Evolutionary conservation across 2,329 filamentous ascomycete species (phyloP).

Genomic region (Ilyonectria mors-panacis): DNA sequence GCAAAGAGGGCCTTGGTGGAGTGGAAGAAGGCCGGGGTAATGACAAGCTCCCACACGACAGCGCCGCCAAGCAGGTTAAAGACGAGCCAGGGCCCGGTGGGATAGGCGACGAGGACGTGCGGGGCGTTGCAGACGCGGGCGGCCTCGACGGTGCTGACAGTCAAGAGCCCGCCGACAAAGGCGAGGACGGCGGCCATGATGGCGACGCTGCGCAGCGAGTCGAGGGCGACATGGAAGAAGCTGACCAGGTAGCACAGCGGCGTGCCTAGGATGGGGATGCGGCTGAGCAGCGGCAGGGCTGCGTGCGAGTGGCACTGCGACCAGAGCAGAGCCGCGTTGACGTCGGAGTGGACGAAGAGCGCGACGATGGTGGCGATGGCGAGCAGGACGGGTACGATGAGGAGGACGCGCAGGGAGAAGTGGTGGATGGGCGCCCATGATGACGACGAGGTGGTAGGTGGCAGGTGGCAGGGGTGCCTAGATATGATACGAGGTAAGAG

Average conservation of each 20-base stretch:
- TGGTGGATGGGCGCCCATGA: slow-evolving; percentile 61
- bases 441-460: neutral
- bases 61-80: slow-evolving; percentile 66
- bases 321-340: slow-evolving; percentile 67
- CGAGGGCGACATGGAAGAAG: slow-evolving; percentile 63
- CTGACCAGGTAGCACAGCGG: slow-evolving; percentile 65
- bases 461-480: neutral
- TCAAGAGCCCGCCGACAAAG: slow-evolving; percentile 63
- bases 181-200: slow-evolving; percentile 60
- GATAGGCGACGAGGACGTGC: slow-evolving; percentile 55
- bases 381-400: slow-evolving; percentile 65
- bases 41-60: slow-evolving; percentile 66
- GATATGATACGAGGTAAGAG: neutral
- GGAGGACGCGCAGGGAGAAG: slow-evolving; percentile 66
- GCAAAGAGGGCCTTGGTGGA: slow-evolving; percentile 56
- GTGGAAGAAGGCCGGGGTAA: slow-evolving; percentile 65
- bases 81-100: slow-evolving; percentile 61
- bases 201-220: slow-evolving; percentile 58
- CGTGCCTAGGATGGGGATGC: slow-evolving; percentile 61
- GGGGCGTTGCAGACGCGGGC: slow-evolving; percentile 59
- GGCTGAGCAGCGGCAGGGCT: slow-evolving; percentile 60
- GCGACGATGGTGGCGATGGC: slow-evolving; percentile 58
- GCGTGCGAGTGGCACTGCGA: slow-evolving; percentile 67
- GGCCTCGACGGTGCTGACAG: slow-evolving; percentile 65
- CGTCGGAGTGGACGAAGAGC: slow-evolving; percentile 64